Evolutionary conservation across 441 rosid species (phyloP).

Genomic region (Euphorbia schlechtendalii): DNA sequence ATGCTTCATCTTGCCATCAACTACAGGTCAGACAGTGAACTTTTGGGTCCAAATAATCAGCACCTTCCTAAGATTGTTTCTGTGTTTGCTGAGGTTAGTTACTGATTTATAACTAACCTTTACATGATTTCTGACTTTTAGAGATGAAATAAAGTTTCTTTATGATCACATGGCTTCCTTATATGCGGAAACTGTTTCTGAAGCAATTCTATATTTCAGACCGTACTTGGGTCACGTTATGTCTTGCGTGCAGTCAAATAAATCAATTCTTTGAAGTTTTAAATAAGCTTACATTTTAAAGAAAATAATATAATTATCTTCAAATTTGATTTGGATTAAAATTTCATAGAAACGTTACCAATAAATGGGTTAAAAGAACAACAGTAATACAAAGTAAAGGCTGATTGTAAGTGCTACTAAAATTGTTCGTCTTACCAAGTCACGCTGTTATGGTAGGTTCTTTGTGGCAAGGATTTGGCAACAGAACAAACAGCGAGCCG

Average conservation of each 20-base stretch:
- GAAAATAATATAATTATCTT: too few species aligned
- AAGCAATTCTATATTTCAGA: too few species aligned
- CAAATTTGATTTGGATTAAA: too few species aligned
- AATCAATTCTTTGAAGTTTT: too few species aligned
- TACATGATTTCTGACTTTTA: background rate
- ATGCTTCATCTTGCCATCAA: slow-evolving; percentile 9
- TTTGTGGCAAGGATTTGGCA: slow-evolving; percentile 78
- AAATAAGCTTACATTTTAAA: too few species aligned
- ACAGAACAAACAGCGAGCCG: slow-evolving; percentile 73
- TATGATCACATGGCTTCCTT: background rate
- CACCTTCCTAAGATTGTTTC: slow-evolving; percentile 78
- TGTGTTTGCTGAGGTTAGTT: slow-evolving; percentile 92
- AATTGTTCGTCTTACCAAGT: background rate
- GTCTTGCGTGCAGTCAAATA: too few species aligned
- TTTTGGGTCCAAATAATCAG: slow-evolving; percentile 86
- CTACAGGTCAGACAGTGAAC: slow-evolving; percentile 77
- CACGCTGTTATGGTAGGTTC: slow-evolving; percentile 39
- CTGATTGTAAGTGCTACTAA: background rate
- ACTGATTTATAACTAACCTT: background rate
- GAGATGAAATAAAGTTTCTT: background rate
- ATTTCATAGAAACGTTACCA: background rate
- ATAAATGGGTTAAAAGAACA: background rate
- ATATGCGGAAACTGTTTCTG: too few species aligned
- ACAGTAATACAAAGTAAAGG: background rate
- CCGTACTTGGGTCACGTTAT: too few species aligned